A percentile compares a stretch with the other conserved stretches of the same genome.
Conservation (phyloP, 2,329 filamentous ascomycete genomes). For the Penicillium sp. region DNA sequence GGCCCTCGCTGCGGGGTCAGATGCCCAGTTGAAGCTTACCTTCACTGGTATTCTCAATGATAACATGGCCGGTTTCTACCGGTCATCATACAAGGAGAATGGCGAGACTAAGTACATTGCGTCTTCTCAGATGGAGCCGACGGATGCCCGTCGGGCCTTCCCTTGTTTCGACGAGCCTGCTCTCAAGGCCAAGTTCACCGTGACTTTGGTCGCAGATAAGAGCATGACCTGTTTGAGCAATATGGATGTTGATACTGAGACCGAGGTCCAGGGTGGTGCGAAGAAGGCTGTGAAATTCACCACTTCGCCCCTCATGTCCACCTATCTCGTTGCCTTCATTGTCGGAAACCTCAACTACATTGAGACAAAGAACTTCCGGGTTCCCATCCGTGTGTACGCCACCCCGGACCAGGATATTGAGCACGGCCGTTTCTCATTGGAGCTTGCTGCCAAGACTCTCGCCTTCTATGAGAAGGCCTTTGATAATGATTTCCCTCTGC, state of each 20-base stretch:
- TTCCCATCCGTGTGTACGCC: slow-evolving; percentile 91
- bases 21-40: slow-evolving; percentile 72
- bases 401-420: slow-evolving; percentile 87
- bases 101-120: slow-evolving; percentile 80
- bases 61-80: slow-evolving; percentile 97
- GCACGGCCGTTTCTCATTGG: slow-evolving; percentile 84
- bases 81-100: slow-evolving; percentile 87
- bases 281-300: slow-evolving; percentile 91
- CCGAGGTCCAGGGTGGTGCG: slow-evolving; percentile 64
- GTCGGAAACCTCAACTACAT: slow-evolving; percentile 92
- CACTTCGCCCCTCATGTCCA: slow-evolving; percentile 90
- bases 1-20: slow-evolving; percentile 68
- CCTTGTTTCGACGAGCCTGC: slow-evolving; percentile 96
- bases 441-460: slow-evolving; percentile 83
- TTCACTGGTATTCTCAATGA: slow-evolving; percentile 83
- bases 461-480: slow-evolving; percentile 96
- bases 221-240: slow-evolving; percentile 90
- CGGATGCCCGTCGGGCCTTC: slow-evolving; percentile 87
- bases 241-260: slow-evolving; percentile 87
- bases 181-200: slow-evolving; percentile 87
- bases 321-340: slow-evolving; percentile 91
- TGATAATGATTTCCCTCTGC: slow-evolving; percentile 78
- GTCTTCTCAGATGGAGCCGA: slow-evolving; percentile 94
- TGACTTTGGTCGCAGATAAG: slow-evolving; percentile 88
- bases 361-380: slow-evolving; percentile 85